Base-by-base conservation (phyloP, 1,139 yeast species). In the Magnusiomyces suaveolens region DNA sequence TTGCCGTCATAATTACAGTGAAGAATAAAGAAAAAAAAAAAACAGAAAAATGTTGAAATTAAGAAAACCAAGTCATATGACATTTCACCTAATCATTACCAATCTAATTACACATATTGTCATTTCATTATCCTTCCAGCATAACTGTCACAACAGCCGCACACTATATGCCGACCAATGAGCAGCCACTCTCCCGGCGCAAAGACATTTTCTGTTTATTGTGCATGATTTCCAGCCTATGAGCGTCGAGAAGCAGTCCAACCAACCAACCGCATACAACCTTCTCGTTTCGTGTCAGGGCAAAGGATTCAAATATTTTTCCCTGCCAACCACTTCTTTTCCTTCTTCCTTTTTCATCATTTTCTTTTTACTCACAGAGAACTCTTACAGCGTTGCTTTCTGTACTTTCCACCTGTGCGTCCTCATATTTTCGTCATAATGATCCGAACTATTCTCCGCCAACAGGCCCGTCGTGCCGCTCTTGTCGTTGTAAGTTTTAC, bases 391-490 rank as follows among this genome's bases (percentile, higher is more conserved):
- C n/a, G 12, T 47, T 32, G 20, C 24, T 38, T 29, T 36, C 20
- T 38, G 18, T 38, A 10, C 43, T 43, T 44, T 43, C 33, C 29
- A 36, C 32, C 41, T 44, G 12, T 44, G 33, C 12, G 12, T 36
- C 32, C 36, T 36, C 43, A 39, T 39, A 23, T 21, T 24, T 36
- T 29, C 23, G 20, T 47, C 49, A 65, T 59, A 66, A 71, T 71
- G 73, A 68, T 72, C 64, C 69, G 73, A 64, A 64, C 73, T 62
- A 74, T 71, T 62, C 65, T 71, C 60, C 72, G 72, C 58, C 72
- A 69, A 61, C 64, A 72, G 59, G 61, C 71, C 60, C 72, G 73
- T 56, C 69, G 70, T 63, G 69, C 64, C 60, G 66, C 65, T 57
- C 58, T 63, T 56, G 64, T 64, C 57, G 57, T 62, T 56, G 64